phyloP scores from a whole-genome alignment of 768 basidiomycete genomes.

The Boletellus emodensis region DNA sequence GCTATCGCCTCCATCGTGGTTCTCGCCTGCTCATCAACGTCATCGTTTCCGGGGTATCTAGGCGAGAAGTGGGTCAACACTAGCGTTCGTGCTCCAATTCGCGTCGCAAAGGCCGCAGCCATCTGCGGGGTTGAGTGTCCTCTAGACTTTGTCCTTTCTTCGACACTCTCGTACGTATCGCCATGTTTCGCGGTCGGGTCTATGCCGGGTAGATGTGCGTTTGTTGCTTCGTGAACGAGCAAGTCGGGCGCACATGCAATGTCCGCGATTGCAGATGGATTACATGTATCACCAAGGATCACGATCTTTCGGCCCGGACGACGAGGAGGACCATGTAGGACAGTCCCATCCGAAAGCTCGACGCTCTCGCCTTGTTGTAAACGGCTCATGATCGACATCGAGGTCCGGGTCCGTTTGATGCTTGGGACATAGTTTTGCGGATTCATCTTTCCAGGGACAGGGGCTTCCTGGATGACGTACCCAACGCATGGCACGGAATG shows the following conservation, averaged over 20 bases:
- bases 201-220: slow-evolving; percentile 70
- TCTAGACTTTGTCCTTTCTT: slow-evolving; percentile 61
- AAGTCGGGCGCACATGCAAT: slow-evolving; percentile 66
- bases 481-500: slow-evolving; percentile 84
- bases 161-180: slow-evolving; percentile 61
- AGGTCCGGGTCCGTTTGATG: slow-evolving; percentile 64
- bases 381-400: slow-evolving; percentile 61
- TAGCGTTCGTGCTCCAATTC: slow-evolving; percentile 56
- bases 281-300: slow-evolving; percentile 81
- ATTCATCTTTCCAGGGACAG: slow-evolving; percentile 74
- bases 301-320: slow-evolving; percentile 72
- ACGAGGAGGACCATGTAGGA: slow-evolving; percentile 62
- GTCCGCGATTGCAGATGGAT: slow-evolving; percentile 62
- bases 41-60: slow-evolving; percentile 68
- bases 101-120: slow-evolving; percentile 77
- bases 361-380: slow-evolving; percentile 65
- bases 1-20: slow-evolving; percentile 62
- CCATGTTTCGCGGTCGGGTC: slow-evolving; percentile 54
- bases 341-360: slow-evolving; percentile 64
- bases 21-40: slow-evolving; percentile 44
- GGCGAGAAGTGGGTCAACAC: slow-evolving; percentile 85
- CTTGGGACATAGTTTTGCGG: slow-evolving; percentile 63
- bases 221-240: slow-evolving; percentile 87
- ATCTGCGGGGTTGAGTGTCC: slow-evolving; percentile 93
- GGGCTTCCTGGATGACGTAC: slow-evolving; percentile 67